phyloP scores from a whole-genome alignment of 163 green algal genomes.

The Scenedesmus sp. region DNA sequence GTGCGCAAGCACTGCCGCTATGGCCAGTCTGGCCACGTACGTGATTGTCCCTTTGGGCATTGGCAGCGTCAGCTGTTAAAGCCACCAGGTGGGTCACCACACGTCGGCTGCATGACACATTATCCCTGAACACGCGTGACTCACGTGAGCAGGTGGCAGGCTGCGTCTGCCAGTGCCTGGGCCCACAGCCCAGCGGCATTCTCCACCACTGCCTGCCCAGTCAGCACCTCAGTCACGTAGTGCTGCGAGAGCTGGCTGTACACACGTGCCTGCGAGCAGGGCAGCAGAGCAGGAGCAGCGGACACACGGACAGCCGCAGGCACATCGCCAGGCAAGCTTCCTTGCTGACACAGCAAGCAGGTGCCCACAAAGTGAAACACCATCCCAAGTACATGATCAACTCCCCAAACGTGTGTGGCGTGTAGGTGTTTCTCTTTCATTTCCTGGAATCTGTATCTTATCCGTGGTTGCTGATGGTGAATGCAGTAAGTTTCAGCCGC shows the following conservation, averaged over 20 bases:
- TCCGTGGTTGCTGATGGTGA: background rate
- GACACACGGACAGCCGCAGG: too few relatives aligned
- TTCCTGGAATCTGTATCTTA: too few relatives aligned
- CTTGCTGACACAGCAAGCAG: background rate
- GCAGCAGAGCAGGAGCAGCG: background rate
- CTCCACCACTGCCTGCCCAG: background rate
- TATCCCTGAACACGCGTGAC: background rate
- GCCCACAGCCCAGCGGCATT: background rate
- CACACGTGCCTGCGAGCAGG: conserved; percentile 9
- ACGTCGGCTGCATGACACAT: too few relatives aligned
- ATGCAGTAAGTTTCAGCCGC: background rate
- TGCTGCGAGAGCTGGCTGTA: conserved; percentile 5
- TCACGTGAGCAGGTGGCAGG: conserved; percentile 37
- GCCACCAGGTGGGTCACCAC: too few relatives aligned
- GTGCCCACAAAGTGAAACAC: background rate
- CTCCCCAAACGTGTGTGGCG: too few relatives aligned
- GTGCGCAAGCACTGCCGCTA: too few relatives aligned
- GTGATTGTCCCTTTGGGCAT: too few relatives aligned
- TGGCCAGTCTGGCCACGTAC: too few relatives aligned
- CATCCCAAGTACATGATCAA: too few relatives aligned
- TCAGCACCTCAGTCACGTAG: conserved; percentile 2
- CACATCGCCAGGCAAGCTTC: too few relatives aligned
- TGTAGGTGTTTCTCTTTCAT: too few relatives aligned
- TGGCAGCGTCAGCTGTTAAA: too few relatives aligned
- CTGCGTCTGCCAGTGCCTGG: conserved; percentile 36